Conservation (phyloP, 2,329 filamentous ascomycete species). For the Tothia fuscella region DNA sequence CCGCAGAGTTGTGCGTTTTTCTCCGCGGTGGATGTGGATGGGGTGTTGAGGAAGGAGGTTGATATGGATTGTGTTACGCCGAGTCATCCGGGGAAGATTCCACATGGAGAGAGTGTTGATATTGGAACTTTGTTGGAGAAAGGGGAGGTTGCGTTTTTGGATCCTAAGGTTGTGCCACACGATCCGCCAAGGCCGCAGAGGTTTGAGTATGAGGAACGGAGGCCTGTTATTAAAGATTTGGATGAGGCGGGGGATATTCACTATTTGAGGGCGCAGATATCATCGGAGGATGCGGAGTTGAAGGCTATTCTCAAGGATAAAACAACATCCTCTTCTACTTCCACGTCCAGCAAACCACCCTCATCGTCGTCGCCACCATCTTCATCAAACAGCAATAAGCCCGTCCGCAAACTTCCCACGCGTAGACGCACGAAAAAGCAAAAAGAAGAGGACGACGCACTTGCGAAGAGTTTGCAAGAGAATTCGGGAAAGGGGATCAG, state of each 20-base stretch:
- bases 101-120: conserved; percentile 76
- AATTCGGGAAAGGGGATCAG: neutral
- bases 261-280: conserved; percentile 10
- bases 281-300: conserved; percentile 5
- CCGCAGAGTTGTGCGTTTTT: conserved; percentile 94
- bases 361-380: too few relatives aligned
- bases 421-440: conserved; percentile 1
- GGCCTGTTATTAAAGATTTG: conserved; percentile 8
- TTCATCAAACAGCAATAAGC: too few relatives aligned
- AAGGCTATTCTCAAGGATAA: conserved; percentile 8
- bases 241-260: conserved; percentile 1
- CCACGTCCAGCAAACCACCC: too few relatives aligned
- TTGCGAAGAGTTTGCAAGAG: neutral
- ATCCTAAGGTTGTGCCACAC: conserved; percentile 32
- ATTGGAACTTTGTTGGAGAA: conserved; percentile 67
- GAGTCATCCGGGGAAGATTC: conserved; percentile 65
- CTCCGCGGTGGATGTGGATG: conserved; percentile 87
- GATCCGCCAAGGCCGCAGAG: neutral
- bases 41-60: conserved; percentile 93
- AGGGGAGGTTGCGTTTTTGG: conserved; percentile 55
- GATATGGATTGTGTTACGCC: conserved; percentile 96
- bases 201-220: conserved; percentile 1
- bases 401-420: neutral
- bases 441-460: conserved; percentile 3
- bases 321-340: neutral